These are phyloP conservation scores for Tolypocladium nubicola DNA, from an alignment of 2,329 filamentous ascomycete genomes.

Conservation along the genomic window DNA sequence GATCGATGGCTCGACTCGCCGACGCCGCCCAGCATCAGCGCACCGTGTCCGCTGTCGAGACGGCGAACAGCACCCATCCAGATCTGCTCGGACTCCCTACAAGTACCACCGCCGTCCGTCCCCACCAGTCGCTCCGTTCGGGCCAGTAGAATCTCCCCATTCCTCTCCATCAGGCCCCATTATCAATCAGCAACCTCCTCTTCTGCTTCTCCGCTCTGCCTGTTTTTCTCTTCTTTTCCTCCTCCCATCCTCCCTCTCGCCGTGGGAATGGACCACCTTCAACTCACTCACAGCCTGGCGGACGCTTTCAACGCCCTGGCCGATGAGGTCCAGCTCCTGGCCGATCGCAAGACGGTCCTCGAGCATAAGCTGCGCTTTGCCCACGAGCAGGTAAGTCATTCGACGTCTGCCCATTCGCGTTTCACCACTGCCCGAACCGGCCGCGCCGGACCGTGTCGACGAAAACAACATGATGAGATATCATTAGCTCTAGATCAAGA, in stretches of 20 bases:
- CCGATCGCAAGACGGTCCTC: conserved; percentile 53
- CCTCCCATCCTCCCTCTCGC: conserved; percentile 3
- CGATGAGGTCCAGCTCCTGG: conserved; percentile 52
- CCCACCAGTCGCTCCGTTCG: neutral
- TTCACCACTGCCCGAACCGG: neutral
- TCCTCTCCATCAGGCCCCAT: conserved; percentile 2
- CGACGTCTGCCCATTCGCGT: neutral
- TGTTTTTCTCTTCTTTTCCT: conserved; percentile 7
- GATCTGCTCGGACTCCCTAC: too few relatives aligned
- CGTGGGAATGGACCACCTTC: conserved; percentile 25
- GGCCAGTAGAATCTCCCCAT: conserved; percentile 3
- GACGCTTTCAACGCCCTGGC: conserved; percentile 56
- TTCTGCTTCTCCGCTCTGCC: conserved; percentile 5
- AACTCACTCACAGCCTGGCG: conserved; percentile 44
- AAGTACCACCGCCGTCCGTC: neutral
- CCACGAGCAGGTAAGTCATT: conserved; percentile 49
- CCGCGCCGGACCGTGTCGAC: conserved; percentile 1
- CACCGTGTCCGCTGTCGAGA: too few relatives aligned
- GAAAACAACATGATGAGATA: conserved; percentile 27
- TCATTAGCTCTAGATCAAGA: conserved; percentile 80
- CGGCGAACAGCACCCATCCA: too few relatives aligned
- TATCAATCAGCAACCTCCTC: neutral
- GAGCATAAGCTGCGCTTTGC: conserved; percentile 58
- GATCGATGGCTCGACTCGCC: too few relatives aligned
- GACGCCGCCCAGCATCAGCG: too few relatives aligned